Evolutionary conservation across 495 filamentous ascomycete genomes (phyloP).

Genomic region (Lichina pygmaea): DNA sequence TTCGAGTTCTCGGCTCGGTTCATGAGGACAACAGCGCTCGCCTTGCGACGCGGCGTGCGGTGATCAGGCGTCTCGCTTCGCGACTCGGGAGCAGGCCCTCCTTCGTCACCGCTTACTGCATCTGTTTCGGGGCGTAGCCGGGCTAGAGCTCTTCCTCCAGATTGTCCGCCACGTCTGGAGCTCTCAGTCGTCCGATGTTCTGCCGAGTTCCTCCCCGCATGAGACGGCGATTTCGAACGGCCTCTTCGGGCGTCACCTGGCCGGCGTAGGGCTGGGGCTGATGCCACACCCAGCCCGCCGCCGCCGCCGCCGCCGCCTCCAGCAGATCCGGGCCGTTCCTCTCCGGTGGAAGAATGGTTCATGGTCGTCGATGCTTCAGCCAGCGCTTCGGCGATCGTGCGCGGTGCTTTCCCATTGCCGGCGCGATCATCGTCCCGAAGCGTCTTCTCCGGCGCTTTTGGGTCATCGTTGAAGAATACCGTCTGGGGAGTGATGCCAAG

Average conservation of each 20-base stretch:
- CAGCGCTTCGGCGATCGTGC: conserved; percentile 73
- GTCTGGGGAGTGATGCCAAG: conserved; percentile 58
- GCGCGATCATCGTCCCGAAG: conserved; percentile 3
- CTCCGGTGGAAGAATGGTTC: conserved; percentile 31
- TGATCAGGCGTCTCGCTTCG: conserved; percentile 1
- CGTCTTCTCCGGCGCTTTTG: conserved; percentile 9
- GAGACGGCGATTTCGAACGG: neutral
- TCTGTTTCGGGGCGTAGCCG: conserved; percentile 1
- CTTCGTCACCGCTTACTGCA: conserved; percentile 8
- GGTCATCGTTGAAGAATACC: conserved; percentile 65
- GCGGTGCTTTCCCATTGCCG: conserved; percentile 19
- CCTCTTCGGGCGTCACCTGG: conserved; percentile 3
- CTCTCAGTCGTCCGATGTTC: too few relatives aligned
- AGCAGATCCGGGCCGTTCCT: conserved; percentile 22
- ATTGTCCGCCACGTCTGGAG: neutral
- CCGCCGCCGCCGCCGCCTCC: conserved; percentile 20
- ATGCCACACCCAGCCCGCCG: too few relatives aligned
- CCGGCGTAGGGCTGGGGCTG: neutral
- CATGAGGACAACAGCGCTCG: conserved; percentile 64
- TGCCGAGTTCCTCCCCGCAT: neutral
- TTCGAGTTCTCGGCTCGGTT: conserved; percentile 56
- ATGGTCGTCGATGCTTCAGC: conserved; percentile 81
- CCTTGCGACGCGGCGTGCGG: conserved; percentile 23
- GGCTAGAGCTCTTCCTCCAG: neutral
- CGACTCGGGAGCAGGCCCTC: conserved; percentile 11